Evolutionary conservation across 129 eudicot species (phyloP), one percentile per base, ranked within the genome.

Genomic region (Ambrosia artemisiifolia): DNA sequence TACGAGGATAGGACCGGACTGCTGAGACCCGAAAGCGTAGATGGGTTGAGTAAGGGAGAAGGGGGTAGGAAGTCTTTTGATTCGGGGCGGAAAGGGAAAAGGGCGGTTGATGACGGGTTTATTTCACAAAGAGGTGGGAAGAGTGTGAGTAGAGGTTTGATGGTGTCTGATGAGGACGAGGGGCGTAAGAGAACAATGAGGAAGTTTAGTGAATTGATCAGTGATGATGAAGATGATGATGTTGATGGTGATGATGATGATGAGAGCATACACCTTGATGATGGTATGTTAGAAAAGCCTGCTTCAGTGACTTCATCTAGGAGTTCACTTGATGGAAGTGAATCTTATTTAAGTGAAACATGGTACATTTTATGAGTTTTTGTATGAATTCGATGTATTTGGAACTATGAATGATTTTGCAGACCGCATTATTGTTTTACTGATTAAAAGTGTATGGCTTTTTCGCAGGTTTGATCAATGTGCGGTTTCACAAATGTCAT

Each of bases 381-480:
- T 34, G 38, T 33, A 17, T 32, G 24, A 57, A 44, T 18, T 32
- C 67, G 68, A 9, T 56, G 8, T 11, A 34, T 35, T 75, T 17
- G 55, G 59, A 53, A 50, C 17, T 35, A 1, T 16, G 18, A 38
- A 11, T 33, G 61, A 59, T 59, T 56, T 40, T 48, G 46, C 3
- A 6, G 54, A 30, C 3, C 34, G 30, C 4, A 38, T 70, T 75
- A 28, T 56, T 20, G 46, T 64, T 65, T 74, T 36, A 11, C 7
- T 36, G 11, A 43, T 19, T n/a, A 54, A 71, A 63, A 35, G 35
- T 20, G 28, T 24, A 17, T 46, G 34, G 18, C 50, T 72, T 40
- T 17, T 40, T 19, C 34, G 20, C 84, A 95, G 99, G 86, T 95
- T 95, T 83, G 99, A 95, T 82, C 95, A 95, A 75, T 91, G 93